A percentile compares a stretch with the other conserved stretches of the same genome.
Conservation (phyloP, 257 asterid genomes). For the Gardenia jasminoides region DNA sequence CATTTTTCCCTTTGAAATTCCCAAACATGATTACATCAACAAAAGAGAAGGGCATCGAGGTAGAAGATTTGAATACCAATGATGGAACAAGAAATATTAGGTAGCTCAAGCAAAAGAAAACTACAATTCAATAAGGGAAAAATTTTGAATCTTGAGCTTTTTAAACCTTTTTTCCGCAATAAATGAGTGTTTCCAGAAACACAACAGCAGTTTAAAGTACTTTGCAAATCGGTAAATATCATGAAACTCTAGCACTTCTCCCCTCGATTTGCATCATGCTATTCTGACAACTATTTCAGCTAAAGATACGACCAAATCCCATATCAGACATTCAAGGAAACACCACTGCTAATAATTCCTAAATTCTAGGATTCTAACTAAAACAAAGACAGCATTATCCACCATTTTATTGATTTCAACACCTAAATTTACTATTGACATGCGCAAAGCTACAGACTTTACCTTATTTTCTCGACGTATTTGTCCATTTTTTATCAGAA, state of each 20-base stretch:
- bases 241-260: not conserved
- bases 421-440: not conserved
- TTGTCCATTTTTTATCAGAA: not conserved
- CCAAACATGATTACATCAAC: not conserved
- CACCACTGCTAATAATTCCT: not conserved
- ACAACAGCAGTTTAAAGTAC: not conserved
- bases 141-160: not conserved
- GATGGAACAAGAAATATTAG: not conserved
- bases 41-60: not conserved
- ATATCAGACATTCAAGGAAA: not conserved
- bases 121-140: not conserved
- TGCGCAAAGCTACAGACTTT: not conserved
- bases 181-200: not conserved
- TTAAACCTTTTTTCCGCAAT: not conserved
- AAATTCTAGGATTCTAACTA: too few relatives aligned
- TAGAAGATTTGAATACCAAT: not conserved
- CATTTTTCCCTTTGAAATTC: not conserved
- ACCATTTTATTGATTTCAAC: too few relatives aligned
- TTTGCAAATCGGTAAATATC: not conserved
- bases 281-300: not conserved
- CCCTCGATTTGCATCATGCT: not conserved
- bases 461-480: not conserved
- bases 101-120: not conserved
- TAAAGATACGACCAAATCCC: not conserved
- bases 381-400: too few relatives aligned